Conservation (phyloP, 2,329 filamentous ascomycete genomes). For the Sarocladium brachiariae region DNA sequence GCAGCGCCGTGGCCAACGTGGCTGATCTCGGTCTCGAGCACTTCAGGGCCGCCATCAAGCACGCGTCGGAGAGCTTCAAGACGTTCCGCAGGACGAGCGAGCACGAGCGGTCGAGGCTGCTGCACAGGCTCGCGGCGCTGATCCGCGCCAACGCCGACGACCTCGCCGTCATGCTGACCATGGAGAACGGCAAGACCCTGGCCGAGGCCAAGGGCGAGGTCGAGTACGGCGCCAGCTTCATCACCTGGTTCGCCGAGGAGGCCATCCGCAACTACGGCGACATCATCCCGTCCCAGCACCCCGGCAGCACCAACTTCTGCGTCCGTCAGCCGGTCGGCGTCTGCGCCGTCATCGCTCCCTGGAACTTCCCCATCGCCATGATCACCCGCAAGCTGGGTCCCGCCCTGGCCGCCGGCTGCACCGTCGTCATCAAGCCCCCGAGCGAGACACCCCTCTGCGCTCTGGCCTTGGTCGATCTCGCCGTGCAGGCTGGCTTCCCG, state of each 20-base stretch:
- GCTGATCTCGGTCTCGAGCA: background rate
- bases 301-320: conserved; percentile 55
- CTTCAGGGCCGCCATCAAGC: background rate
- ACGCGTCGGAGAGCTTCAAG: background rate
- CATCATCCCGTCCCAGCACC: conserved; percentile 51
- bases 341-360: conserved; percentile 57
- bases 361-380: conserved; percentile 53
- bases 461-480: conserved; percentile 58
- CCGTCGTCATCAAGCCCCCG: conserved; percentile 64
- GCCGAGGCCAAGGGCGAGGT: conserved; percentile 54
- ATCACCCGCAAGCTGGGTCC: conserved; percentile 31
- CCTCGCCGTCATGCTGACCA: conserved; percentile 51
- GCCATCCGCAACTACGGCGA: conserved; percentile 48
- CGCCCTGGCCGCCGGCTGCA: conserved; percentile 62
- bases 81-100: background rate
- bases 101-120: background rate
- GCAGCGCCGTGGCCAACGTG: background rate
- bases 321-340: conserved; percentile 62
- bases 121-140: background rate
- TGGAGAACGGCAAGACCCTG: conserved; percentile 64
- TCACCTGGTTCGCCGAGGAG: conserved; percentile 58
- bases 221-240: conserved; percentile 51
- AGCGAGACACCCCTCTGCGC: conserved; percentile 63
- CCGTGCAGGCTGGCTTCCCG: conserved; percentile 59
- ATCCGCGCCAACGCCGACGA: conserved; percentile 1